Base-by-base conservation (phyloP, 352 stramenopile genomes). In the Globisporangium echinulatum region DNA sequence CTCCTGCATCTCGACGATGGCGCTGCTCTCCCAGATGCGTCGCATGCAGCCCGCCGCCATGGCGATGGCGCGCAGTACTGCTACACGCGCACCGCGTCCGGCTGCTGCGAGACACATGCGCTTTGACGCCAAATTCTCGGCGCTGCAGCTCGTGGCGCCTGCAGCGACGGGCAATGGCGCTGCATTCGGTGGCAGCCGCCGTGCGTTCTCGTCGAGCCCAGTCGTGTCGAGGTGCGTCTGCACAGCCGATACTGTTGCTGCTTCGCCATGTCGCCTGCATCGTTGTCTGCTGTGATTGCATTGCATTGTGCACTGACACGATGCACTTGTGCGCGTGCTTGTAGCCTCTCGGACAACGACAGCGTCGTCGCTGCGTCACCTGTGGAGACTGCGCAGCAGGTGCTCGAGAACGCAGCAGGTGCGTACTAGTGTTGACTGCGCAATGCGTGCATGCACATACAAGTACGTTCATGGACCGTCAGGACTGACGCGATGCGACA, bases 191-290 rank as follows among this genome's bases (percentile, higher is more conserved):
- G 61, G 74, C 33, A 59, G 52, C 47, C 59, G 55, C 40, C 77
- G 82, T 44, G 76, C 70, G 36, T 89, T 89, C 74, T 91, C 82
- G 14, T 88, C 82, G 46, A 70, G 68, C 7, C 74, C 79, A 4
- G 43, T 67, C 47, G 56, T 67, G 49, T 68, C 69, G 33, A 70
- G 67, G 81, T 88, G 76, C 49, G 68, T 46, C 43, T 2, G 11
- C 42, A 37, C 15, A 56, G 15, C 25, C 25, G 25, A 33, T 33
- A 33, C 25, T 33, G 25, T 33, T 33, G 25, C 15, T 69, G 52
- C 61, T 17, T 1, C 25, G 25, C 3, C 25, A 33, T 33, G 25
- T 15, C n/a, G 10, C 19, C 19, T 47, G 5, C 33, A 39, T 44
- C 7, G 33, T 42, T 6, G 8, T 9, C 13, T 42, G 11, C 2